Percentiles rank a stretch among this genome's conserved stretches.
Conservation (phyloP, 2,329 filamentous ascomycete species). For the Raffaelea deltoideospora region DNA sequence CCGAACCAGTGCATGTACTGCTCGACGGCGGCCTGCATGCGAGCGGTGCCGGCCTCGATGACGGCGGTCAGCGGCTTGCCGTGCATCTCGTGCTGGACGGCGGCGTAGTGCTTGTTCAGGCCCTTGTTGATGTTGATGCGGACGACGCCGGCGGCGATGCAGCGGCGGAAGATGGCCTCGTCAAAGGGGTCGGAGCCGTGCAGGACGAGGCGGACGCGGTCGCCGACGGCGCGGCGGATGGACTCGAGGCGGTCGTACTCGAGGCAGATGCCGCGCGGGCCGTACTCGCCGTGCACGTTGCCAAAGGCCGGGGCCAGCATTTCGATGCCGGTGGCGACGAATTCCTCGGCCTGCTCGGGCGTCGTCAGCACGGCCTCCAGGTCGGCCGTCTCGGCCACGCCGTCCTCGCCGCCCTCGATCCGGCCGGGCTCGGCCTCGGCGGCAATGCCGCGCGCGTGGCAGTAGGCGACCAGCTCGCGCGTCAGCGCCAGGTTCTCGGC, state of each 20-base stretch:
- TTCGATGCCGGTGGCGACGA: constrained; percentile 56
- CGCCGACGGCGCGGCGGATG: constrained; percentile 27
- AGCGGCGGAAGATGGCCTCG: constrained; percentile 26
- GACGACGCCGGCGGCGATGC: constrained; percentile 28
- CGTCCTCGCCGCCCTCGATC: constrained; percentile 47
- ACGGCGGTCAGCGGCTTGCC: constrained; percentile 30
- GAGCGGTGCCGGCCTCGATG: constrained; percentile 29
- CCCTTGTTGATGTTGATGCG: constrained; percentile 38
- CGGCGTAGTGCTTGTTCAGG: constrained; percentile 32
- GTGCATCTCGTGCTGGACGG: constrained; percentile 27
- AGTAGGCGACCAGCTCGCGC: constrained; percentile 45
- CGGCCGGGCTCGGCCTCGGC: constrained; percentile 55
- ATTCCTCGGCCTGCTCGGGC: constrained; percentile 53
- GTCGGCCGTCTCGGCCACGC: constrained; percentile 45
- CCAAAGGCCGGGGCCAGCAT: constrained; percentile 63
- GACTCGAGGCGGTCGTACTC: constrained; percentile 38
- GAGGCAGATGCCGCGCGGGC: constrained; percentile 44
- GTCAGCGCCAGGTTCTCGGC: constrained; percentile 50
- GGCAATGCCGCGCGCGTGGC: constrained; percentile 46
- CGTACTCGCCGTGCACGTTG: constrained; percentile 63
- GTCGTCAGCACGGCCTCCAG: constrained; percentile 42
- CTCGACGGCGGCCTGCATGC: constrained; percentile 33
- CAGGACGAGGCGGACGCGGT: constrained; percentile 28
- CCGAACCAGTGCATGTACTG: constrained; percentile 29
- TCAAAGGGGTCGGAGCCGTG: constrained; percentile 33